These are phyloP conservation scores for Thalassiosira livingstoniorum DNA, from an alignment of 352 stramenopile genomes.

Conservation along the genomic window DNA sequence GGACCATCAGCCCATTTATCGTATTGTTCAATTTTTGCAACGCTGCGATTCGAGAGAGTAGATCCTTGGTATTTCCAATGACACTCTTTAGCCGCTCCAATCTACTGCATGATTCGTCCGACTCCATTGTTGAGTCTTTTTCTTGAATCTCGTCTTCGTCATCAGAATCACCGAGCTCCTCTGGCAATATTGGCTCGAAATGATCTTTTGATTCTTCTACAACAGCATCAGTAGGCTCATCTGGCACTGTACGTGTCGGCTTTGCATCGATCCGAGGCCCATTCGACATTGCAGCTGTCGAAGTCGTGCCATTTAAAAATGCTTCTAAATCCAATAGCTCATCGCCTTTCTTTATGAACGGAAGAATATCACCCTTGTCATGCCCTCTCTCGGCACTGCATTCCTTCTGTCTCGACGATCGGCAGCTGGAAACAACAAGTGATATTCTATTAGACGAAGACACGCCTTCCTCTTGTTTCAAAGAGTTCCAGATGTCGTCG, in stretches of 20 bases:
- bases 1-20: conserved; percentile 8
- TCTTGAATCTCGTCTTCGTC: conserved; percentile 46
- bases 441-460: neutral
- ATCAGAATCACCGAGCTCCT: conserved; percentile 41
- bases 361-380: no score
- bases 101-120: conserved; percentile 23
- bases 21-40: conserved; percentile 44
- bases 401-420: no score
- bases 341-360: no score
- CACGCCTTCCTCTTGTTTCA: conserved; percentile 46
- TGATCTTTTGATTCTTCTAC: no score
- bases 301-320: no score
- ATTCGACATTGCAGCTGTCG: no score
- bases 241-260: no score
- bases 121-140: neutral
- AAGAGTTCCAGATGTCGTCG: conserved; percentile 44
- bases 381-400: no score
- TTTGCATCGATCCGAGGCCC: no score
- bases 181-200: neutral
- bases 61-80: conserved; percentile 28
- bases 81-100: conserved; percentile 48
- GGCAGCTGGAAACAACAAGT: no score
- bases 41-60: conserved; percentile 33
- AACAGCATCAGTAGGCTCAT: no score
- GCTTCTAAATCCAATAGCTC: no score